phyloP scores from a whole-genome alignment of 805 yeast species.

The Nakazawaea wickerhamii region DNA sequence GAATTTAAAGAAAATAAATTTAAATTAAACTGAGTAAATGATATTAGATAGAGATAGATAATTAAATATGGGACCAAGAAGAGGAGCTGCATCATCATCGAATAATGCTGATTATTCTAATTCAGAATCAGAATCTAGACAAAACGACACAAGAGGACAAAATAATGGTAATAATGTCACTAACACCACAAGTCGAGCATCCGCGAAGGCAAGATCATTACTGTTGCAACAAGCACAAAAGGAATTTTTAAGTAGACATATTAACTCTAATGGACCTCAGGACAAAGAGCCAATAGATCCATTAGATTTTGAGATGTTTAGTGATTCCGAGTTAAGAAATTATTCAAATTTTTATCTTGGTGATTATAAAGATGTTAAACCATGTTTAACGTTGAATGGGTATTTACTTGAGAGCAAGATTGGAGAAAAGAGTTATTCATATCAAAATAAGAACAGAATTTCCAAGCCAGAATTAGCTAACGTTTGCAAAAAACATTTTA shows the following conservation, averaged over 20 bases:
- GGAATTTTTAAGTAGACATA: constrained; percentile 59
- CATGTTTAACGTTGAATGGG: constrained; percentile 63
- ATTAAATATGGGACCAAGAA: constrained; percentile 12
- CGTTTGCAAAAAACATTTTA: constrained; percentile 65
- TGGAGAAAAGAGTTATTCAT: constrained; percentile 62
- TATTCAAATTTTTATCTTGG: constrained; percentile 52
- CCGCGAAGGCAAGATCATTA: constrained; percentile 56
- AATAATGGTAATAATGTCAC: neutral
- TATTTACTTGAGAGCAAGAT: constrained; percentile 62
- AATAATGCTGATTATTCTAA: constrained; percentile 8
- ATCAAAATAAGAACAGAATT: constrained; percentile 37
- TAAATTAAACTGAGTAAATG: neutral
- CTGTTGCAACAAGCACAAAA: constrained; percentile 66
- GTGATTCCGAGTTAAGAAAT: constrained; percentile 58
- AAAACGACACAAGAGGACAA: constrained; percentile 12
- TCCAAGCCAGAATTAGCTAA: constrained; percentile 55
- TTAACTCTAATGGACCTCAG: constrained; percentile 68
- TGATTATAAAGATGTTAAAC: constrained; percentile 32
- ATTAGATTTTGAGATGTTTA: constrained; percentile 62
- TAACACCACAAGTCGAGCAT: constrained; percentile 31
- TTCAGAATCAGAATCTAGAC: constrained; percentile 29
- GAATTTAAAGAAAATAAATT: too few species aligned
- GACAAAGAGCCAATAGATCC: constrained; percentile 49
- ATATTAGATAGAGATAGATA: neutral
- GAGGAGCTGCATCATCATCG: constrained; percentile 4